Conservation (phyloP, 495 filamentous ascomycete species). For the Aspergillus campestris region DNA sequence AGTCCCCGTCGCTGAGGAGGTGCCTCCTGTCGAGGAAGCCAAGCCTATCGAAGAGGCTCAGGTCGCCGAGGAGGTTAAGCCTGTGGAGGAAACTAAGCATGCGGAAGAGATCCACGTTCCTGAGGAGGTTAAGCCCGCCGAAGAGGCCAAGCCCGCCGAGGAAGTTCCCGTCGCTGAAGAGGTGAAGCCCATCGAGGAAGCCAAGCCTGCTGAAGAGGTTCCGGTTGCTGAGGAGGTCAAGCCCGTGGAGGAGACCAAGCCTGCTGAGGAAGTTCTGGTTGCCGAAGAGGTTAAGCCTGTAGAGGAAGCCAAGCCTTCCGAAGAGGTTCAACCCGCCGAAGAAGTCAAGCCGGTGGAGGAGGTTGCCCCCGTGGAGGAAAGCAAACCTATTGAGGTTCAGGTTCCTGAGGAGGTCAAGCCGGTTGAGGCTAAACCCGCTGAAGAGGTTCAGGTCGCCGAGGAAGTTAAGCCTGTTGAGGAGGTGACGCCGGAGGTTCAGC, state of each 20-base stretch:
- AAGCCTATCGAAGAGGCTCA: background rate
- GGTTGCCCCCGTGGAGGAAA: too few species aligned
- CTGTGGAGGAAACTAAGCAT: too few species aligned
- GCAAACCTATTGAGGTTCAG: too few species aligned
- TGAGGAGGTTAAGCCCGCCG: background rate
- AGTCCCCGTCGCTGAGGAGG: conserved; percentile 1
- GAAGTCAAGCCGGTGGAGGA: conserved; percentile 4
- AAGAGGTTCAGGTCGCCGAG: background rate
- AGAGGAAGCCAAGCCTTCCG: background rate
- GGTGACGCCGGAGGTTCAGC: background rate
- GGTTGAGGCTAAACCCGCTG: background rate
- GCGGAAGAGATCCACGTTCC: background rate
- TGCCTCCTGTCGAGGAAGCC: background rate
- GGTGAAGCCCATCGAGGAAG: background rate
- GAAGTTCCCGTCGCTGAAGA: background rate
- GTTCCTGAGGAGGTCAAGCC: background rate
- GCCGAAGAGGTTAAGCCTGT: background rate
- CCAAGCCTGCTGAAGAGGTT: too few species aligned
- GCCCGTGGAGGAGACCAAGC: background rate
- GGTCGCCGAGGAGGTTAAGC: background rate
- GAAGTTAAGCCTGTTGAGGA: background rate
- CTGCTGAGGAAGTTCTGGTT: background rate
- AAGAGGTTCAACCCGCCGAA: background rate
- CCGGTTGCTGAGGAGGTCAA: background rate
- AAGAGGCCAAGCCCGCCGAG: background rate